A percentile compares a stretch with the other conserved stretches of the same genome.
phyloP scores from a whole-genome alignment of 2,329 filamentous ascomycete genomes.

The Microdochium nivale region DNA sequence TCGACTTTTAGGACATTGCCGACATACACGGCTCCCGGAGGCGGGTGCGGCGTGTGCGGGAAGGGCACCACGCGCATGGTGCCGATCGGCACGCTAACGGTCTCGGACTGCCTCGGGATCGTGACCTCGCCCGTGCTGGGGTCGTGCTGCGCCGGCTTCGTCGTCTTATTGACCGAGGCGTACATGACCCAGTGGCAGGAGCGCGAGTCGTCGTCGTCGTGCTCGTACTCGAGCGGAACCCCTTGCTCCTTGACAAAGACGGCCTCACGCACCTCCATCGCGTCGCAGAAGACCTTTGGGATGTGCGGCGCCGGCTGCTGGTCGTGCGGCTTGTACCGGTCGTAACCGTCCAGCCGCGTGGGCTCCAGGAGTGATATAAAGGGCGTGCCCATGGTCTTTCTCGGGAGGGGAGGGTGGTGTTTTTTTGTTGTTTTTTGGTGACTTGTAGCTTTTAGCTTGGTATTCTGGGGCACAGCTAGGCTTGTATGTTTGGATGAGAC shows the following conservation, averaged over 20 bases:
- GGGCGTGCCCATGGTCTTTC: slow-evolving; percentile 37
- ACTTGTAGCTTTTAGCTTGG: too few species aligned
- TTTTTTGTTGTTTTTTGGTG: too few species aligned
- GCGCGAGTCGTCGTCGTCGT: slow-evolving; percentile 71
- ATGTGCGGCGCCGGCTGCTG: slow-evolving; percentile 33
- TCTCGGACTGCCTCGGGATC: slow-evolving; percentile 33
- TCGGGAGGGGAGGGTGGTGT: too few species aligned
- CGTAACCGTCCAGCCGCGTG: slow-evolving; percentile 38
- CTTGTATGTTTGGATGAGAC: too few species aligned
- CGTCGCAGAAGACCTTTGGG: slow-evolving; percentile 50
- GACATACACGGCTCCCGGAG: slow-evolving; percentile 38
- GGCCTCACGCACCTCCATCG: slow-evolving; percentile 51
- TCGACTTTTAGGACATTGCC: slow-evolving; percentile 28
- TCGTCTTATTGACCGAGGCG: slow-evolving; percentile 46
- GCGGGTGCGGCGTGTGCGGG: slow-evolving; percentile 60
- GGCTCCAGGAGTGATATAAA: slow-evolving; percentile 41
- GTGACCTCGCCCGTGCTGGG: slow-evolving; percentile 29
- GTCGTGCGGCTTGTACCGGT: slow-evolving; percentile 26
- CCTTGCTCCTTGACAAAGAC: slow-evolving; percentile 55
- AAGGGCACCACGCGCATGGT: slow-evolving; percentile 77
- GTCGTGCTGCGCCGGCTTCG: slow-evolving; percentile 33
- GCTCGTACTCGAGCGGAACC: slow-evolving; percentile 57
- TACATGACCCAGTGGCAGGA: slow-evolving; percentile 89
- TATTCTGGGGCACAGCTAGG: too few species aligned
- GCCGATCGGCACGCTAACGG: slow-evolving; percentile 50